Base-by-base conservation (phyloP, 1,284 basidiomycete species). In the Anthracocystis walkeri region DNA sequence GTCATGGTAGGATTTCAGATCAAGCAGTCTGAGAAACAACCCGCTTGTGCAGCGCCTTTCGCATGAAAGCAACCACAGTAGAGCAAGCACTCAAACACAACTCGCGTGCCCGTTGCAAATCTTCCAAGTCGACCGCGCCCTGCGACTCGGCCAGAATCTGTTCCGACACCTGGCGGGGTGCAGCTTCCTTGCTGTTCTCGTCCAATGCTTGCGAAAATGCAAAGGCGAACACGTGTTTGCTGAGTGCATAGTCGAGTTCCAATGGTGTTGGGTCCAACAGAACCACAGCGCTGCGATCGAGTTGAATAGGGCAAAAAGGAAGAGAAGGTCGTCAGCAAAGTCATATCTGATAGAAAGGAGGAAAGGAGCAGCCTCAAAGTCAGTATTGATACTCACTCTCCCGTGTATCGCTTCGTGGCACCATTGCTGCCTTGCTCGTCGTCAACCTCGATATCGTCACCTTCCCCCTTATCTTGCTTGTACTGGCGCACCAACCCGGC, bases 171-270 rank as follows among this genome's bases (percentile, higher is more conserved):
- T 66, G 18, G 12, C 10, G 48, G 18, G 59, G 50, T 23, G 35
- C 25, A 3, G 56, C 69, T 18, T 64, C 58, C 12, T 55, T 31
- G 35, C 54, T 53, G 7, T 31, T 3, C 7, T n/a, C 45, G 27
- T 64, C 61, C n/a, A 64, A 20, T 5, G 57, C 2, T 40, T 68
- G 60, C 65, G 81, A 79, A 25, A 83, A 75, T 6, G 69, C 69
- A 57, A 82, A 83, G 7, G 78, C 81, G 59, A 79, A 79, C 0
- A 82, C 73, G 46, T 80, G 78, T 20, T 65, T 75, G 71, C 81
- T 83, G n/a, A 68, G 48, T 0, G 81, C 80, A 25, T 66, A 72
- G 44, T 59, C 49, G 16, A 80, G 60, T 55, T 83, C 81, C 21
- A 69, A 55, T 0, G 81, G 78, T 12, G 78, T 75, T 27, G 81